These are phyloP conservation scores for Xylona heveae DNA, from an alignment of 495 filamentous ascomycete genomes.

Conservation along the genomic window DNA sequence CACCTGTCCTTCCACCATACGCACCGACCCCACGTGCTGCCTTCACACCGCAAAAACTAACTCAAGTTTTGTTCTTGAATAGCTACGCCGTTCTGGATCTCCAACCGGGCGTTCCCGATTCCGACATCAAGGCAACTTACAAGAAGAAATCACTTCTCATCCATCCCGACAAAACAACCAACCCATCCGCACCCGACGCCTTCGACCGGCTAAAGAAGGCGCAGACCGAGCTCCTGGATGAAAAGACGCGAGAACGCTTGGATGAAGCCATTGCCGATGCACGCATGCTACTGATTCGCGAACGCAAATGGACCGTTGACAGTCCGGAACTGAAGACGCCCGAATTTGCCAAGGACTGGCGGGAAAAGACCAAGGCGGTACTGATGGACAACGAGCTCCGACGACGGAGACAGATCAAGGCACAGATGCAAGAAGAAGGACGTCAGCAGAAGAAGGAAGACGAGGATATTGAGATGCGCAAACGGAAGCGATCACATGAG, in stretches of 20 bases:
- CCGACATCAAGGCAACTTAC: conserved; percentile 86
- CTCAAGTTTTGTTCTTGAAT: too few species aligned
- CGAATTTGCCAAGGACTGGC: conserved; percentile 67
- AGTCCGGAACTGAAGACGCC: conserved; percentile 64
- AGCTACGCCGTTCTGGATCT: conserved; percentile 91
- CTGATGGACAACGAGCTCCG: conserved; percentile 84
- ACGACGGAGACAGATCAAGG: conserved; percentile 68
- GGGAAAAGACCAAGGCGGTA: conserved; percentile 76
- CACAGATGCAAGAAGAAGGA: conserved; percentile 90
- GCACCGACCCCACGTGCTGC: conserved; percentile 2
- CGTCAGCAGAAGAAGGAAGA: conserved; percentile 73
- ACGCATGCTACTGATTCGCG: conserved; percentile 79
- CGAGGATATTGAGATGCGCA: conserved; percentile 67
- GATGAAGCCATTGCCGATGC: conserved; percentile 95
- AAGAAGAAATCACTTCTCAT: conserved; percentile 94
- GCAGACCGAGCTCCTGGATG: conserved; percentile 75
- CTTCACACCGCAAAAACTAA: conserved; percentile 1
- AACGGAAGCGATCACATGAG: conserved; percentile 83
- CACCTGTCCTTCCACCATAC: conserved; percentile 1
- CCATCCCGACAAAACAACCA: conserved; percentile 93
- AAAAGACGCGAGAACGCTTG: conserved; percentile 65
- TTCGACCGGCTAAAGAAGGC: conserved; percentile 96
- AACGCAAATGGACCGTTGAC: conserved; percentile 81
- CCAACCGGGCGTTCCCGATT: conserved; percentile 83
- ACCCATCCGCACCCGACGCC: conserved; percentile 77